These are phyloP conservation scores for Geranium incanum DNA, from an alignment of 441 rosid genomes.

Conservation along the genomic window DNA sequence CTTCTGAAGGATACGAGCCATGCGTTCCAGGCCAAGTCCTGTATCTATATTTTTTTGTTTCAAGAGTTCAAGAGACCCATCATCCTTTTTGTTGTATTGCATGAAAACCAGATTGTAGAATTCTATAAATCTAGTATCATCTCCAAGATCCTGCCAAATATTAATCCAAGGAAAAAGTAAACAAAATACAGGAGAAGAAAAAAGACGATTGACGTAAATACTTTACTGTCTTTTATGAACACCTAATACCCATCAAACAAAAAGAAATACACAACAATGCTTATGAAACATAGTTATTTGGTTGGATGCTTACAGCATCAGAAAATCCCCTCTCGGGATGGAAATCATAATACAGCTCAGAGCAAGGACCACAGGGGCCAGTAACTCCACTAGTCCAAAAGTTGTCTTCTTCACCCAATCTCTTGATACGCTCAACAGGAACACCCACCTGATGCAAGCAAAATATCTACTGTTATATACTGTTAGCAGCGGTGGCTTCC, in stretches of 20 bases:
- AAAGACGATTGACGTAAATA: background rate
- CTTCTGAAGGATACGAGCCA: constrained; percentile 87
- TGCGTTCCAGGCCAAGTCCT: constrained; percentile 89
- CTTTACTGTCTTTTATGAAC: background rate
- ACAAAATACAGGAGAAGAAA: background rate
- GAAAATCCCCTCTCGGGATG: constrained; percentile 65
- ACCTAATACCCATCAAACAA: background rate
- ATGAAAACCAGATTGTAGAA: constrained; percentile 89
- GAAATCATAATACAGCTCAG: constrained; percentile 89
- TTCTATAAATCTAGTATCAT: constrained; percentile 81
- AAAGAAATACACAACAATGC: background rate
- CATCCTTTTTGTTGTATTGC: constrained; percentile 85
- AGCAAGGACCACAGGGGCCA: constrained; percentile 97
- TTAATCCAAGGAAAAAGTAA: constrained; percentile 1
- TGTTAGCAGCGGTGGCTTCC: background rate
- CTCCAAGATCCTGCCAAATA: constrained; percentile 73
- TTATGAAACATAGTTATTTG: constrained; percentile 5
- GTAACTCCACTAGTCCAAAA: constrained; percentile 91
- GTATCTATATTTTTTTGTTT: constrained; percentile 90
- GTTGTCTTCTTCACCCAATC: constrained; percentile 89
- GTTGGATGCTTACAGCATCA: constrained; percentile 33
- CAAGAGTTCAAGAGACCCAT: constrained; percentile 70
- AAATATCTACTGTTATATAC: constrained; percentile 1
- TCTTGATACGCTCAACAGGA: constrained; percentile 66
- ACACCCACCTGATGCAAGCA: constrained; percentile 53